Percentiles rank a stretch among this genome's conserved stretches.
Evolutionary conservation across 208 protist genomes (phyloP).

Genomic region (Crithidia acanthocephali): DNA sequence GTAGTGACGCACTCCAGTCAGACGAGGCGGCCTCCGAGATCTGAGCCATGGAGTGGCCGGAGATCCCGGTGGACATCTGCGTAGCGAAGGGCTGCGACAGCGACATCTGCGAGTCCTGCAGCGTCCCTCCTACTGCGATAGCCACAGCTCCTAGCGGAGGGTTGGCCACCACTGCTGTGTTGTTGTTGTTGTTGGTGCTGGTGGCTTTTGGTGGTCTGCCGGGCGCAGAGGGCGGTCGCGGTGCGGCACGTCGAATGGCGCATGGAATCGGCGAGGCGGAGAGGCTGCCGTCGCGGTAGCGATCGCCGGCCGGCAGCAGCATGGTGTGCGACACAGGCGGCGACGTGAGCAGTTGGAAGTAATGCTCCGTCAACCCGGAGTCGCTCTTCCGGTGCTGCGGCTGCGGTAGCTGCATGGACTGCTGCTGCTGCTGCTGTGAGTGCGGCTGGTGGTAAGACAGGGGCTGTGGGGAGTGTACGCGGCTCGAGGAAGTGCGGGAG

Average conservation of each 20-base stretch:
- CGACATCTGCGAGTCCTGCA: conserved; percentile 6
- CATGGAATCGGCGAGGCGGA: not conserved
- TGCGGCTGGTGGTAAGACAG: not conserved
- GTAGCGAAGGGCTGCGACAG: not conserved
- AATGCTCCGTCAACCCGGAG: not conserved
- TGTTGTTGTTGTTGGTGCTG: no score
- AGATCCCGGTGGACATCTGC: conserved; percentile 3
- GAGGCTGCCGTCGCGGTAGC: conserved; percentile 18
- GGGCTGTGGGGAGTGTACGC: not conserved
- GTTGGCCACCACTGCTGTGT: not conserved
- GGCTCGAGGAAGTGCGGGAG: not conserved
- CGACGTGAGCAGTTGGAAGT: not conserved
- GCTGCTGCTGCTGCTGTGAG: not conserved
- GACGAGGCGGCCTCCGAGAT: conserved; percentile 6
- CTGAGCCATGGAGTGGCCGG: conserved; percentile 7
- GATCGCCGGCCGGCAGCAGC: not conserved
- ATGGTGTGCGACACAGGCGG: not conserved
- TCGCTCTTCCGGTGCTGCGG: not conserved
- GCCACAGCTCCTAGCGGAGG: not conserved
- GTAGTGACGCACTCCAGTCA: conserved; percentile 15
- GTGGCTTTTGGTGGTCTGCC: not conserved
- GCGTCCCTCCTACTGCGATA: not conserved
- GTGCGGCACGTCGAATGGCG: not conserved
- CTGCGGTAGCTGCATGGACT: not conserved
- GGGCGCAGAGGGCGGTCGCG: not conserved